Evolutionary conservation across 345 rosid species (phyloP).

Genomic region (Alliaria petiolata): DNA sequence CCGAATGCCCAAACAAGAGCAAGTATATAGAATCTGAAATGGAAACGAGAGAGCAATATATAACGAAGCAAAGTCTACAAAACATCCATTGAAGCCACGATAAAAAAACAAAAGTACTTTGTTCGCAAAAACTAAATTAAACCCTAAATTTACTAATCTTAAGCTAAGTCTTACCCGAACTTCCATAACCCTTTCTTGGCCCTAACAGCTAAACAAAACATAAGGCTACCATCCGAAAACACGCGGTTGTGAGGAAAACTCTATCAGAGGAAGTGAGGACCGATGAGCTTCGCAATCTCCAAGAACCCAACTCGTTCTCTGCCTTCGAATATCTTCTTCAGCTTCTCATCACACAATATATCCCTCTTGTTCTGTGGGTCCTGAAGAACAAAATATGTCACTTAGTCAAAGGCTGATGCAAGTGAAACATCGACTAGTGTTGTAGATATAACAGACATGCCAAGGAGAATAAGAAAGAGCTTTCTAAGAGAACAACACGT

Average conservation of each 20-base stretch:
- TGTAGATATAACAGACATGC: not conserved
- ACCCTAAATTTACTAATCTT: not conserved
- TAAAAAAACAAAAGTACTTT: not conserved
- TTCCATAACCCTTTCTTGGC: not conserved
- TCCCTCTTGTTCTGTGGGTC: conserved; percentile 76
- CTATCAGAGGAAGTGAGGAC: conserved; percentile 79
- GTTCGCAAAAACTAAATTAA: not conserved
- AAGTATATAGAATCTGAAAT: too few relatives aligned
- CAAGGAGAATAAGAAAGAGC: not conserved
- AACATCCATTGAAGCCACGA: not conserved
- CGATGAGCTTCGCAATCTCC: conserved; percentile 78
- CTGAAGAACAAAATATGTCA: conserved; percentile 31
- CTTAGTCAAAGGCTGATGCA: not conserved
- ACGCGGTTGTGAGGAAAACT: too few relatives aligned
- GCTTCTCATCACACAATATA: conserved; percentile 80
- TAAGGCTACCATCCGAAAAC: not conserved
- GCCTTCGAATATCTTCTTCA: conserved; percentile 83
- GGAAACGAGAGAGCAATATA: too few relatives aligned
- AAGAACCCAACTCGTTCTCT: conserved; percentile 71
- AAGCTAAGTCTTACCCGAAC: not conserved
- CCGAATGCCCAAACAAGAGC: too few relatives aligned
- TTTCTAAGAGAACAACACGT: not conserved
- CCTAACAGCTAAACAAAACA: not conserved
- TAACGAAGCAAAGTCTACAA: not conserved
- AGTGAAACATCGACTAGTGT: not conserved